Base-by-base conservation (phyloP, 2,329 filamentous ascomycete genomes). In the Dactylellina leptospora region DNA sequence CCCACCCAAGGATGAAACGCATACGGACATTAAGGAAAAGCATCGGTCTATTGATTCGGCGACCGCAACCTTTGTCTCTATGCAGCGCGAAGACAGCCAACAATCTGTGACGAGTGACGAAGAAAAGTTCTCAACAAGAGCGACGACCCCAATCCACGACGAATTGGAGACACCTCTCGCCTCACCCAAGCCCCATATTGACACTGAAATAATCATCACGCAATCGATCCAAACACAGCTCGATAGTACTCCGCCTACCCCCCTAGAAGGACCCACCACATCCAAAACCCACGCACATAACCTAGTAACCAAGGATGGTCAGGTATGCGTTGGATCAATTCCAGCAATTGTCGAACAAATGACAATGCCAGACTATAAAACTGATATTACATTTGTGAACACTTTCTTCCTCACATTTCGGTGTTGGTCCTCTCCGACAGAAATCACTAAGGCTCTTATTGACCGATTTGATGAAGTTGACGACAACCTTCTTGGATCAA, bases 331-430 rank as follows among this genome's bases (percentile, higher is more conserved):
- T 48, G 95, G 95, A 11, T 96, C 92, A 2, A 84, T 99, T 10
- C 87, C 90, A 3, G 95, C 95, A 1, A 83, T 99, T 25, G 89
- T 99, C n/a, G 95, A 99, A 82, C 89, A 92, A 74, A 85, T 99
- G 42, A 97, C 95, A 0, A 92, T 91, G 0, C 92, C 96, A 78
- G 92, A 97, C 79, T 90, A 92, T 0, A 96, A 93, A 0, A 95
- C 95, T 0, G 93, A 97, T 78, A 87, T 91, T 16, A 87, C 91
- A 77, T 97, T 97, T 76, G 91, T 96, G 42, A 93, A 92, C 1
- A 92, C 95, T 0, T 97, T 99, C 78, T 97, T 96, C 78, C 87
- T 97, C 25, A 99, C 95, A 0, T 99, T 99, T 82, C 87, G 95
- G 56, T 86, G 96, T 9, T 99, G 99, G 78, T 92, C 92, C 74